Evolutionary conservation across 2,329 filamentous ascomycete genomes (phyloP), one percentile per base, ranked within the genome.

Genomic region (Fusarium protoensiforme): DNA sequence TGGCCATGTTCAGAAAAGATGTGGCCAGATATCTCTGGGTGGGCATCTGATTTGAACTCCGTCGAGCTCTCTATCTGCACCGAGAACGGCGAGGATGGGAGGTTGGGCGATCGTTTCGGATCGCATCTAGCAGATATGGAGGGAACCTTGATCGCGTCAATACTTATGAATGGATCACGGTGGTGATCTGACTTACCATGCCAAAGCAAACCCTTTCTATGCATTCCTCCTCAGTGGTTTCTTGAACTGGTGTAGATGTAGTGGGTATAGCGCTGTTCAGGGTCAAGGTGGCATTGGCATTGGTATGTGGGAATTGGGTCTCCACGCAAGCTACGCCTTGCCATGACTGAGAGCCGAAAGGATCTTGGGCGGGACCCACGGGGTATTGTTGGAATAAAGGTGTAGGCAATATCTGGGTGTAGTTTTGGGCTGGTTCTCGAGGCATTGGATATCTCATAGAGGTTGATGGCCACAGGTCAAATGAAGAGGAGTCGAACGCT

Each of bases 191-290:
- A 10, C 61, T 62, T 22, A 73, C 72, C 67, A 62, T 74, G 0
- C 72, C 70, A 24, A 73, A 74, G 27, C 72, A 74, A 2, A 71
- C 67, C 7, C 11, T 48, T 1, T 13, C 53, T 1, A 18, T 10
- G 4, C 3, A 22, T 3, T 0, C 2, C 8, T 54, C 18, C 0
- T 35, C 8, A 2, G 22, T 8, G 7, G 5, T 13, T 9, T 29
- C 11, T 11, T 33, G 46, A 7, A 6, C 8, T 20, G 9, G 4
- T 16, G 53, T 7, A 10, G n/a, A 9, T 10, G 14, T 7, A 20
- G 46, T 7, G 3, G 29, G 16, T 1, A 8, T 10, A 7, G 9
- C n/a, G 13, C n/a, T 16, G 18, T 59, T 8, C 3, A 24, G 39
- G 5, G 24, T 7, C 4, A 24, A 2, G 6, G 10, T 31, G n/a